Evolutionary conservation across 2,329 filamentous ascomycete species (phyloP).

Genomic region (Ambrosiella xylebori): DNA sequence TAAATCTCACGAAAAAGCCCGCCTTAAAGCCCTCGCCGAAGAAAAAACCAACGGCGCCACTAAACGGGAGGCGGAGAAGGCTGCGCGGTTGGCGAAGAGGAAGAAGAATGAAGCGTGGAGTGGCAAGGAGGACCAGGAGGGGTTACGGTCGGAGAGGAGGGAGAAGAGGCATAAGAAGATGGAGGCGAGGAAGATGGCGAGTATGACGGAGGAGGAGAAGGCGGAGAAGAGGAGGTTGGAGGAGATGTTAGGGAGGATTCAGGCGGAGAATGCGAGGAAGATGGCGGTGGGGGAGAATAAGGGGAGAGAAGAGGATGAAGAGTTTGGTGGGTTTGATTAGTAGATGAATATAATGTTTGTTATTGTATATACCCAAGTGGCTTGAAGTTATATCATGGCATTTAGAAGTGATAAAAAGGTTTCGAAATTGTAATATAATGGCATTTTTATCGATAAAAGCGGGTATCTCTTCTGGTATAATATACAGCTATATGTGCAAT

Average conservation of each 20-base stretch:
- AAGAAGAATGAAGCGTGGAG: conserved; percentile 57
- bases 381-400: no score
- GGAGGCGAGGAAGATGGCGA: conserved; percentile 43
- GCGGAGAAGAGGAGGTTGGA: conserved; percentile 44
- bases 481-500: background rate
- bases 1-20: conserved; percentile 48
- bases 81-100: conserved; percentile 32
- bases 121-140: conserved; percentile 48
- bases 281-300: conserved; percentile 17
- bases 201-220: conserved; percentile 56
- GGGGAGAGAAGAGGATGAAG: conserved; percentile 30
- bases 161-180: conserved; percentile 48
- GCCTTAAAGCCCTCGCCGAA: conserved; percentile 38
- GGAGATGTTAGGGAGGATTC: conserved; percentile 46
- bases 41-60: conserved; percentile 28
- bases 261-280: conserved; percentile 35
- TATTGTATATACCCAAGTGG: background rate
- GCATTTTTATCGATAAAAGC: no score
- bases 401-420: no score
- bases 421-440: no score
- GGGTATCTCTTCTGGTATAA: no score
- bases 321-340: conserved; percentile 43
- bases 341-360: background rate
- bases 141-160: conserved; percentile 40
- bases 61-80: conserved; percentile 20